These are phyloP conservation scores for Cadophora sp. DNA, from an alignment of 2,329 filamentous ascomycete species.

Conservation along the genomic window DNA sequence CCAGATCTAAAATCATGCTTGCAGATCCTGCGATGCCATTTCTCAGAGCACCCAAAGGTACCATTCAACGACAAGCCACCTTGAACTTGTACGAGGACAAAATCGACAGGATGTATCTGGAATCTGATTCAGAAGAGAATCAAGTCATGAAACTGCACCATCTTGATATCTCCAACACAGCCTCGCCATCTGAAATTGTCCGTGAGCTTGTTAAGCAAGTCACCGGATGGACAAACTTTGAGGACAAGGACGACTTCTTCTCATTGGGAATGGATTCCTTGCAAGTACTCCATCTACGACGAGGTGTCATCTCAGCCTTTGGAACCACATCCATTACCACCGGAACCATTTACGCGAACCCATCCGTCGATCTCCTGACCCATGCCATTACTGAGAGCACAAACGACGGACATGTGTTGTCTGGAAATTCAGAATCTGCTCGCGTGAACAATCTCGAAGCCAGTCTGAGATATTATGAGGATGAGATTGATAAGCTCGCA, in stretches of 20 bases:
- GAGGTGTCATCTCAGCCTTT: background rate
- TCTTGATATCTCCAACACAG: background rate
- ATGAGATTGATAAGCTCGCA: background rate
- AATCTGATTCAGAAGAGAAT: background rate
- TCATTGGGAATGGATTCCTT: conserved; percentile 14
- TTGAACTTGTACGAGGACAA: conserved; percentile 43
- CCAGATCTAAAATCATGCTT: conserved; percentile 43
- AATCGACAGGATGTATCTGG: conserved; percentile 45
- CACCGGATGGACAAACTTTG: background rate
- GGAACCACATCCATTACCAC: background rate
- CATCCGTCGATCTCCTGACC: background rate
- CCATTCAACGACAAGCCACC: conserved; percentile 44
- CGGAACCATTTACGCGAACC: background rate
- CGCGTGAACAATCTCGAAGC: background rate
- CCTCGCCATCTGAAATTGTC: conserved; percentile 41
- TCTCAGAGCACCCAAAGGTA: conserved; percentile 47
- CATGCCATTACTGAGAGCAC: background rate
- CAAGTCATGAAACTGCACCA: background rate
- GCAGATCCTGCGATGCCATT: conserved; percentile 45
- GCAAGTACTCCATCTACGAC: conserved; percentile 1
- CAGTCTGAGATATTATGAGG: background rate
- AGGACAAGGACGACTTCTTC: conserved; percentile 3
- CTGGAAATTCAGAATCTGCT: background rate
- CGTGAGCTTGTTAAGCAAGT: conserved; percentile 21
- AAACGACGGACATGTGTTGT: background rate